A percentile compares a stretch with the other conserved stretches of the same genome.
These are phyloP conservation scores for Arthrobotrys musiformis DNA, from an alignment of 2,329 filamentous ascomycete species.

Conservation along the genomic window DNA sequence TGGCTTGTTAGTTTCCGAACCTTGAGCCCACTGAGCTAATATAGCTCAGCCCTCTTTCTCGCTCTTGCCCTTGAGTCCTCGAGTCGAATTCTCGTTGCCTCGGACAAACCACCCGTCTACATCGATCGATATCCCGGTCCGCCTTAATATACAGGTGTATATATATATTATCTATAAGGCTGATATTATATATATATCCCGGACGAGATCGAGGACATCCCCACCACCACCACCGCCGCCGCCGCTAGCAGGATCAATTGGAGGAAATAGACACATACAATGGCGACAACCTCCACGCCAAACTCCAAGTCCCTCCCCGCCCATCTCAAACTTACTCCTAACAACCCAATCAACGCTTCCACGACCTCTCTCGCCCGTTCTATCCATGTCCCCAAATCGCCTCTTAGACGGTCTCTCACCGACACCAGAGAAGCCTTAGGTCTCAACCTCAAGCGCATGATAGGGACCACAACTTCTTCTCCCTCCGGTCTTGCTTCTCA, in stretches of 20 bases:
- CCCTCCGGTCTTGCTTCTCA: conserved; percentile 88
- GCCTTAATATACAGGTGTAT: background rate
- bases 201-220: conserved; percentile 11
- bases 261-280: conserved; percentile 12
- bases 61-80: background rate
- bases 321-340: conserved; percentile 48
- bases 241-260: conserved; percentile 19
- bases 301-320: conserved; percentile 46
- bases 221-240: too few relatives aligned
- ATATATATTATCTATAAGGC: background rate
- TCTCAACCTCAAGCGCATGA: conserved; percentile 81
- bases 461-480: conserved; percentile 87
- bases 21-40: conserved; percentile 17
- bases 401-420: conserved; percentile 63
- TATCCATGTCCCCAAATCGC: conserved; percentile 45
- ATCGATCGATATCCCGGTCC: conserved; percentile 3
- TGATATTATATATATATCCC: background rate
- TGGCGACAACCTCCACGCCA: conserved; percentile 49
- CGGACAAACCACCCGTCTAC: background rate
- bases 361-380: conserved; percentile 29
- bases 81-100: background rate
- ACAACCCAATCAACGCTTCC: conserved; percentile 20
- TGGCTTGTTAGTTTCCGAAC: conserved; percentile 16
- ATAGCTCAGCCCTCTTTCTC: background rate
- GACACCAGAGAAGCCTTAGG: conserved; percentile 63